Evolutionary conservation across 805 yeast genomes (phyloP).

Genomic region (Diddensiella santjacobensis): DNA sequence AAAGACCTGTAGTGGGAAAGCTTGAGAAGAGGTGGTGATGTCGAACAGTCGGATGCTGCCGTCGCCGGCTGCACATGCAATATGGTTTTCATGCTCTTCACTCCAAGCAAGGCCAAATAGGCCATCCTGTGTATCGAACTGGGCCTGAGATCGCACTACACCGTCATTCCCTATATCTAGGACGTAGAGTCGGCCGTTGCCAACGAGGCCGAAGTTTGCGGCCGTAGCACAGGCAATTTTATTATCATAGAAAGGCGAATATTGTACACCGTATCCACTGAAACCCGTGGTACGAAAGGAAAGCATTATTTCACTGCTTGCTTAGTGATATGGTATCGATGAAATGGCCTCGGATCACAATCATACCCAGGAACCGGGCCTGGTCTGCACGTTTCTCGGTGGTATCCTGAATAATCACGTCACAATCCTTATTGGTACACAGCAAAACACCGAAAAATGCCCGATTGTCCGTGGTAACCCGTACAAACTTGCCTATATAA

Average conservation of each 20-base stretch:
- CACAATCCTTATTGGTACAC: conserved; percentile 30
- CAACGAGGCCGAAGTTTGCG: conserved; percentile 90
- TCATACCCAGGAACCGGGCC: conserved; percentile 33
- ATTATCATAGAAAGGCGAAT: conserved; percentile 89
- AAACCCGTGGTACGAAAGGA: conserved; percentile 71
- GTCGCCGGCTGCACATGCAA: conserved; percentile 81
- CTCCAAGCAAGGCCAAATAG: conserved; percentile 87
- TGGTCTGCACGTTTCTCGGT: conserved; percentile 30
- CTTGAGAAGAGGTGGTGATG: conserved; percentile 35
- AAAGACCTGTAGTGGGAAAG: conserved; percentile 29
- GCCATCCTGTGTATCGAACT: conserved; percentile 90
- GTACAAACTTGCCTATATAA: conserved; percentile 22
- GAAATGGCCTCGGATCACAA: conserved; percentile 32
- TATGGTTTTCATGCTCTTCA: conserved; percentile 84
- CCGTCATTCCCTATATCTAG: conserved; percentile 70
- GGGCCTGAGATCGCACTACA: conserved; percentile 35
- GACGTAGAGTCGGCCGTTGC: conserved; percentile 80
- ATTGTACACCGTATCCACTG: conserved; percentile 82
- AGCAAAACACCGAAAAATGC: conserved; percentile 32
- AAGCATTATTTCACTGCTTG: conserved; percentile 47
- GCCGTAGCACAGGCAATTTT: conserved; percentile 86
- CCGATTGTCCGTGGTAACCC: conserved; percentile 33
- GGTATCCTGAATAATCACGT: conserved; percentile 32
- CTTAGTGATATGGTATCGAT: conserved; percentile 21
- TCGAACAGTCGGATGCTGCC: conserved; percentile 85